These are phyloP conservation scores for Delonix regia DNA, from an alignment of 306 rosid genomes.

Conservation along the genomic window DNA sequence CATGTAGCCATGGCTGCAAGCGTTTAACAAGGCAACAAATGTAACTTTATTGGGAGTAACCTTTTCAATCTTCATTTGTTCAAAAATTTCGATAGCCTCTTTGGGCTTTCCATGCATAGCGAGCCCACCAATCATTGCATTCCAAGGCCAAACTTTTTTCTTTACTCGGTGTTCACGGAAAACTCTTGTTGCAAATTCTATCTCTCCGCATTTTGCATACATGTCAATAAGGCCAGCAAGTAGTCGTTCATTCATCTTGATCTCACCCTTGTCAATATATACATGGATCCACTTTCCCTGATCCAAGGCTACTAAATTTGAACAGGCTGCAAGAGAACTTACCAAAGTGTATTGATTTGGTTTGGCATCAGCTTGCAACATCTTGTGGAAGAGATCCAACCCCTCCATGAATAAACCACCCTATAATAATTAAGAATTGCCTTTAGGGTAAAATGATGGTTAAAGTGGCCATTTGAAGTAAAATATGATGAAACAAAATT, in stretches of 20 bases:
- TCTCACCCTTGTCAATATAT: slow-evolving; percentile 52
- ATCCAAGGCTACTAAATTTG: slow-evolving; percentile 71
- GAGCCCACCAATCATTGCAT: slow-evolving; percentile 77
- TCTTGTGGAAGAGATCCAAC: slow-evolving; percentile 63
- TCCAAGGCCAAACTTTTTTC: slow-evolving; percentile 68
- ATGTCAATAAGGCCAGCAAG: slow-evolving; percentile 52
- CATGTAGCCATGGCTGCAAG: slow-evolving; percentile 72
- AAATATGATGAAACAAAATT: not conserved
- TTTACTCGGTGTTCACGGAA: slow-evolving; percentile 41
- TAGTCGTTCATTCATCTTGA: slow-evolving; percentile 61
- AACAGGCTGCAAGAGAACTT: slow-evolving; percentile 70
- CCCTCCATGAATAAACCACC: slow-evolving; percentile 60
- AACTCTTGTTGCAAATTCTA: slow-evolving; percentile 53
- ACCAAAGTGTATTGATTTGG: slow-evolving; percentile 73
- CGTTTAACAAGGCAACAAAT: slow-evolving; percentile 62
- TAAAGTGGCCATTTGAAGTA: not conserved
- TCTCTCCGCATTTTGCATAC: slow-evolving; percentile 62
- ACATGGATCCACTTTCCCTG: slow-evolving; percentile 77
- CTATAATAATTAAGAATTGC: slow-evolving; percentile 36
- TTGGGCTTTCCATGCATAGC: slow-evolving; percentile 67
- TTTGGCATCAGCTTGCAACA: slow-evolving; percentile 53
- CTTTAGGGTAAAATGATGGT: slow-evolving; percentile 12
- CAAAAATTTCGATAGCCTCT: slow-evolving; percentile 56
- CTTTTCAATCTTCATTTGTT: slow-evolving; percentile 53
- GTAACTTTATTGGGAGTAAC: slow-evolving; percentile 66